Evolutionary conservation across 2,329 filamentous ascomycete species (phyloP).

Genomic region (Penicillium rolfsii): DNA sequence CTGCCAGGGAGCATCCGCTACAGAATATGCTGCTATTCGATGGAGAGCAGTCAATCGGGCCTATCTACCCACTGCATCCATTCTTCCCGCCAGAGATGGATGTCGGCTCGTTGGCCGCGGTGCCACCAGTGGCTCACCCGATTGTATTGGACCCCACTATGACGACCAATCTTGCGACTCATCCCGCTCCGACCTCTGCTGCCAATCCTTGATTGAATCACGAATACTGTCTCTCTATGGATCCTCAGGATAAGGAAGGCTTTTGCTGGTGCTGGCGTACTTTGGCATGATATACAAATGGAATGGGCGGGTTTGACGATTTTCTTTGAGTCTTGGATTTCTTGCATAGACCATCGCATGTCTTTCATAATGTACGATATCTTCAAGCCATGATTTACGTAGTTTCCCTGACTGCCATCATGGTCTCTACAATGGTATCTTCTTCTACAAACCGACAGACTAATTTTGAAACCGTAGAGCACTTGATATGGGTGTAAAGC

Average conservation of each 20-base stretch:
- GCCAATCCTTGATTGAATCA: background rate
- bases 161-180: conserved; percentile 7
- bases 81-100: conserved; percentile 49
- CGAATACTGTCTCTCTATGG: background rate
- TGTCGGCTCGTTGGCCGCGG: conserved; percentile 32
- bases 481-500: too few relatives aligned
- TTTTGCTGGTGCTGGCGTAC: background rate
- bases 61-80: conserved; percentile 81
- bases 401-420: background rate
- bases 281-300: background rate
- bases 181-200: background rate
- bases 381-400: background rate
- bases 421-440: background rate
- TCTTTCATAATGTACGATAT: conserved; percentile 13
- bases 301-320: background rate
- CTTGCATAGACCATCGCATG: conserved; percentile 2
- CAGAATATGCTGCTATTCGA: conserved; percentile 95
- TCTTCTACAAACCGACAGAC: background rate
- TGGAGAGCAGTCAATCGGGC: conserved; percentile 75
- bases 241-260: too few relatives aligned
- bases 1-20: conserved; percentile 87
- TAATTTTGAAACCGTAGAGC: background rate
- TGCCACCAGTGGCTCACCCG: conserved; percentile 33
- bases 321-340: background rate
- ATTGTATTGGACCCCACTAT: conserved; percentile 24